Conservation (phyloP, 495 filamentous ascomycete genomes). For the Durotheca rogersii region DNA sequence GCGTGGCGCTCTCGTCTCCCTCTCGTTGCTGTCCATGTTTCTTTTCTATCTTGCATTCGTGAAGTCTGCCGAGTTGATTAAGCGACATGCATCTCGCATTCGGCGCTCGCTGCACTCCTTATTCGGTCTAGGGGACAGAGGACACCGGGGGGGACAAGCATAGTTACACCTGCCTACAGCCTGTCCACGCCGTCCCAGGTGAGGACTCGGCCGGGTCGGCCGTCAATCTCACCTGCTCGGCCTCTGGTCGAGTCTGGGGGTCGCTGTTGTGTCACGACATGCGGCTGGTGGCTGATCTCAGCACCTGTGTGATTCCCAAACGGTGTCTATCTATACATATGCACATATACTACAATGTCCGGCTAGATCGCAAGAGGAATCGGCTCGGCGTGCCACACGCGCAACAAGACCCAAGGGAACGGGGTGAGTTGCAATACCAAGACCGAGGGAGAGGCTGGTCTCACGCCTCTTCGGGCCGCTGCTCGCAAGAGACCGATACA, state of each 20-base stretch:
- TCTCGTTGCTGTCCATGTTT: conserved; percentile 6
- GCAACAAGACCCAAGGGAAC: not conserved
- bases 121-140: conserved; percentile 13
- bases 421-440: conserved; percentile 19
- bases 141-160: conserved; percentile 4
- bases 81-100: conserved; percentile 22
- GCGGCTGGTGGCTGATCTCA: conserved; percentile 16
- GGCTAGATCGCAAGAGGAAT: not conserved
- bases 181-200: conserved; percentile 10
- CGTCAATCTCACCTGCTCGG: conserved; percentile 8
- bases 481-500: too few species aligned
- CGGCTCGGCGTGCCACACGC: conserved; percentile 4
- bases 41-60: conserved; percentile 16
- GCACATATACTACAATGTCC: conserved; percentile 2
- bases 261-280: conserved; percentile 18
- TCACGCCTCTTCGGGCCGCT: too few species aligned
- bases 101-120: conserved; percentile 9
- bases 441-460: too few species aligned
- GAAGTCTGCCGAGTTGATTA: conserved; percentile 21
- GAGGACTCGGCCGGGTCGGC: conserved; percentile 8
- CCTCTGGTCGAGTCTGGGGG: conserved; percentile 16
- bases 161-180: conserved; percentile 14
- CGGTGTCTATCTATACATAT: too few species aligned
- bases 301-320: conserved; percentile 19
- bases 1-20: conserved; percentile 13